Conservation (phyloP, 257 asterid species). For the Solanum tacnaense region DNA sequence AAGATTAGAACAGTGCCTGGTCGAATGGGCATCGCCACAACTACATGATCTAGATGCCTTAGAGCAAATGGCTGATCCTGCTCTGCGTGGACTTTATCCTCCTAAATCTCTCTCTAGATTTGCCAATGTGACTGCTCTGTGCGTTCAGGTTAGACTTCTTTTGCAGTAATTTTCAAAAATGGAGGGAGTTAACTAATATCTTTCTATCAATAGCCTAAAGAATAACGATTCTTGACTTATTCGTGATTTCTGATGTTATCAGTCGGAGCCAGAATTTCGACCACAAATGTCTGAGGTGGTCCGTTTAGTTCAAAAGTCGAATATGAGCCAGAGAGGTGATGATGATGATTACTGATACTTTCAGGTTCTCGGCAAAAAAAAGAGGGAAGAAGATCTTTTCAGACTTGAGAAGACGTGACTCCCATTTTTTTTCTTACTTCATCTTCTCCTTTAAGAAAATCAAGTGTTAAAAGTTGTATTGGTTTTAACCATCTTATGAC, state of each 20-base stretch:
- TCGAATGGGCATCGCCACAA: slow-evolving; percentile 49
- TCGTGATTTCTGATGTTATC: neutral
- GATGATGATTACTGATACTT: neutral
- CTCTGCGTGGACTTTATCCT: slow-evolving; percentile 42
- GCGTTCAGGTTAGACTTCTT: slow-evolving; percentile 29
- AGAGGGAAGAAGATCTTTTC: neutral
- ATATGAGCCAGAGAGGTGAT: slow-evolving; percentile 13
- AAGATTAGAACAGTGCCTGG: slow-evolving; percentile 38
- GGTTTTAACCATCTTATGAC: neutral
- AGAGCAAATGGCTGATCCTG: slow-evolving; percentile 49
- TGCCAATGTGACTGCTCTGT: slow-evolving; percentile 40
- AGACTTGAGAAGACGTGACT: neutral
- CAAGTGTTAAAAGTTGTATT: neutral
- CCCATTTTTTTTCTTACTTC: neutral
- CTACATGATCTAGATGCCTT: slow-evolving; percentile 53
- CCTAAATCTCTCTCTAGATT: slow-evolving; percentile 46
- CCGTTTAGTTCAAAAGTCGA: slow-evolving; percentile 27
- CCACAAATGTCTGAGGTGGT: slow-evolving; percentile 50
- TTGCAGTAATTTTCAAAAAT: neutral
- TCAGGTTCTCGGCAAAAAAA: neutral
- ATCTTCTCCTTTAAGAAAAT: neutral
- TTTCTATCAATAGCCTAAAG: neutral
- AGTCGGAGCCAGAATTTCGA: slow-evolving; percentile 43
- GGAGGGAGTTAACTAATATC: neutral
- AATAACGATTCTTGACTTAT: neutral